Evolutionary conservation across 2,329 filamentous ascomycete genomes (phyloP), one percentile per base, ranked within the genome.

Genomic region (Zymoseptoria ardabiliae): DNA sequence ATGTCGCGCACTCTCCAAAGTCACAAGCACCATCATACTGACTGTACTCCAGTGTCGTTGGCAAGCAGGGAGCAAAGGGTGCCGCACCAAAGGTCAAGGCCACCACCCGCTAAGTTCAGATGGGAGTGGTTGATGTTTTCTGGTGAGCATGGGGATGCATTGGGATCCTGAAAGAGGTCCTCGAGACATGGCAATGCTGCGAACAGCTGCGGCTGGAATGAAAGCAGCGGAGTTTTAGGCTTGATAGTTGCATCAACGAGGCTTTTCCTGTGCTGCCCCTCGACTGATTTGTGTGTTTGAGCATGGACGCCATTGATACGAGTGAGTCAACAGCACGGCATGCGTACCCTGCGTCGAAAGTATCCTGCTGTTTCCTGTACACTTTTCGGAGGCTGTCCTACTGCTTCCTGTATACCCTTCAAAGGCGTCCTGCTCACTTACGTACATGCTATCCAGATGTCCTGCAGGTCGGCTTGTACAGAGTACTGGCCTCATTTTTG

Each of bases 21-120:
- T 21, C 11, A 50, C 13, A 22, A 56, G 50, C 22, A 52, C 17
- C 25, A 41, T 11, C 11, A 51, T 54, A 58, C 61, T 63, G 51
- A 63, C 56, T 53, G 30, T n/a, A 3, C 41, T 20, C 35, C 53
- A 90, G 96, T 77, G 82, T 88, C 78, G 70, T 73, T 53, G 92
- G 91, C 87, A 99, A 99, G 90, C 91, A 96, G 85, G 91, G 91
- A 75, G 88, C 91, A 69, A 96, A 96, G 87, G 94, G 94, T 74
- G 85, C 91, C 71, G 85, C 84, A 72, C 79, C 82, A 76, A 97
- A 97, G 89, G 87, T 91, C 72, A 84, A 88, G 77, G 86, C 90
- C 76, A 92, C 87, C 76, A 88, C 84, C 82, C 91, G 91, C 82
- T 96, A 91, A 89, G 20, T 13, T 22, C 23, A 23, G 35, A 25